Conservation (phyloP, 2,329 filamentous ascomycete genomes). For the Daldinia eschscholtzii region DNA sequence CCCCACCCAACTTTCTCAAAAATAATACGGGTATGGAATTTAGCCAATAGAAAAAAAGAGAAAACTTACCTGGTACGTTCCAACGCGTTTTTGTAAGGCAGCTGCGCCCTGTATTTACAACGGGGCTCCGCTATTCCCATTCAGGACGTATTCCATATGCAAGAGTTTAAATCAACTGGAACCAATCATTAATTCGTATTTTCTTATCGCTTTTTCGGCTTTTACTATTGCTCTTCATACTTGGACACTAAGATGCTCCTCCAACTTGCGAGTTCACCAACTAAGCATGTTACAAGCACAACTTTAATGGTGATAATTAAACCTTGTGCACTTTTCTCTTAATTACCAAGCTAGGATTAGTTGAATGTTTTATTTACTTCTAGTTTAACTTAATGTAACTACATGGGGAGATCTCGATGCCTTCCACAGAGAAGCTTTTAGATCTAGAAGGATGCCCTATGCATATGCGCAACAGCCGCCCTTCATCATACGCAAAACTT, state of each 20-base stretch:
- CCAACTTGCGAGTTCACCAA: neutral
- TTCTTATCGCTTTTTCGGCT: constrained; percentile 14
- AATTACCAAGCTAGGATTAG: constrained; percentile 9
- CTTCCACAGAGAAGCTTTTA: neutral
- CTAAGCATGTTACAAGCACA: neutral
- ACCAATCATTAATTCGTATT: constrained; percentile 48
- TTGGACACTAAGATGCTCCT: too few species aligned
- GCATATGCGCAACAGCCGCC: neutral
- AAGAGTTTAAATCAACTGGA: constrained; percentile 28
- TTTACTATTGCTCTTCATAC: neutral
- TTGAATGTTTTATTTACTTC: neutral
- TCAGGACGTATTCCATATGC: constrained; percentile 23
- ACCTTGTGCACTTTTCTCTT: neutral
- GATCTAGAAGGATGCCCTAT: neutral
- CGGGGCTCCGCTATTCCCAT: constrained; percentile 21
- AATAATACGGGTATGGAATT: neutral
- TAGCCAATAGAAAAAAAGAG: constrained; percentile 38
- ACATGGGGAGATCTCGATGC: neutral
- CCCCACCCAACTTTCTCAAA: constrained; percentile 18
- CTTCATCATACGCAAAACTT: neutral
- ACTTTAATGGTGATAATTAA: constrained; percentile 10
- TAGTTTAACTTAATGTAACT: neutral
- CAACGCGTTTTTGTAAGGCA: constrained; percentile 11
- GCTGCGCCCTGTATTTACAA: constrained; percentile 4
- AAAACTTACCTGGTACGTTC: neutral